These are phyloP conservation scores for Pyrenula aspistea DNA, from an alignment of 495 filamentous ascomycete genomes.

Conservation along the genomic window DNA sequence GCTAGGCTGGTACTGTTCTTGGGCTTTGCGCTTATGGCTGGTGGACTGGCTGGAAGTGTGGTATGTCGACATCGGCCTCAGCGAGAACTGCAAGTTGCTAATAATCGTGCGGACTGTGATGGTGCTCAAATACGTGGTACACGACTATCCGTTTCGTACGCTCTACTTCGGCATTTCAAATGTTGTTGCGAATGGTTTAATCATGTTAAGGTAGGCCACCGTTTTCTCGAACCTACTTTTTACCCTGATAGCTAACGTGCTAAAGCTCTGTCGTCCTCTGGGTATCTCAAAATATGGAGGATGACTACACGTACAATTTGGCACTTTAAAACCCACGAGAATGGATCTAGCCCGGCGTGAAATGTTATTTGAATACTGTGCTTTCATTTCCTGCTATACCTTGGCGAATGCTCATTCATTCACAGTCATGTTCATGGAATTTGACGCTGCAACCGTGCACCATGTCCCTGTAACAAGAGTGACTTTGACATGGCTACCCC, in stretches of 20 bases:
- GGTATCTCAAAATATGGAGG: slow-evolving; percentile 98
- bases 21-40: slow-evolving; percentile 87
- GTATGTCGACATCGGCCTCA: slow-evolving; percentile 21
- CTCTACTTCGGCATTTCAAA: slow-evolving; percentile 91
- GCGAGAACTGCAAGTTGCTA: neutral
- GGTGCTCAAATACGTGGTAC: slow-evolving; percentile 84
- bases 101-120: slow-evolving; percentile 49
- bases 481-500: too few species aligned
- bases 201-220: slow-evolving; percentile 72
- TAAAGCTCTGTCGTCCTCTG: slow-evolving; percentile 77
- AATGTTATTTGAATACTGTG: too few species aligned
- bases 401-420: too few species aligned
- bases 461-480: too few species aligned
- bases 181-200: slow-evolving; percentile 71
- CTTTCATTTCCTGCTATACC: too few species aligned
- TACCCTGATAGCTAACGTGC: slow-evolving; percentile 8
- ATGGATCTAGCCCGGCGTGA: neutral
- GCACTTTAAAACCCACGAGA: slow-evolving; percentile 48
- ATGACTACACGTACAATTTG: slow-evolving; percentile 95
- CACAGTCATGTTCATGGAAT: too few species aligned
- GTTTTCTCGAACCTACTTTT: neutral
- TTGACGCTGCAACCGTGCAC: too few species aligned
- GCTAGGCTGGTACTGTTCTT: slow-evolving; percentile 90
- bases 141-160: slow-evolving; percentile 66
- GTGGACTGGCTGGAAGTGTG: slow-evolving; percentile 85